Evolutionary conservation across 345 rosid genomes (phyloP).

Genomic region (Lepidium didymum): DNA sequence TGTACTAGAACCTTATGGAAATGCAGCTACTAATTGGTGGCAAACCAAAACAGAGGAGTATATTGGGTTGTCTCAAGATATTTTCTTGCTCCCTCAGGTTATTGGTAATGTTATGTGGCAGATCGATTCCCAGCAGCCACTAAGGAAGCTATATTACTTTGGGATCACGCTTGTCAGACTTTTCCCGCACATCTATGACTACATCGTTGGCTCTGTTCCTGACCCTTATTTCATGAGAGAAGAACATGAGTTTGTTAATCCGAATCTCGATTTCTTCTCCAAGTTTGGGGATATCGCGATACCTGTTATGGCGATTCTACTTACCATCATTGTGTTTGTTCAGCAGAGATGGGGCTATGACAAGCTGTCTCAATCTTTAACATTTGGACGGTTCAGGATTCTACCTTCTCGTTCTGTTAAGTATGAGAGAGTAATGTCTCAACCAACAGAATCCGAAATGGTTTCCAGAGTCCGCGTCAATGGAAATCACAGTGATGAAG

Average conservation of each 20-base stretch:
- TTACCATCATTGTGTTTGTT: conserved; percentile 44
- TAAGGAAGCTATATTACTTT: conserved; percentile 51
- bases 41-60: conserved; percentile 71
- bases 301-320: conserved; percentile 53
- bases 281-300: conserved; percentile 69
- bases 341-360: conserved; percentile 86
- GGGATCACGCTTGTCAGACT: conserved; percentile 70
- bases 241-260: conserved; percentile 69
- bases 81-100: conserved; percentile 87
- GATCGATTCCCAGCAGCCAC: conserved; percentile 48
- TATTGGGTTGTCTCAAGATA: conserved; percentile 77
- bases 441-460: conserved; percentile 60
- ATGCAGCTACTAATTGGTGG: conserved; percentile 34
- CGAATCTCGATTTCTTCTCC: conserved; percentile 60
- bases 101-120: conserved; percentile 72
- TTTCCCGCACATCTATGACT: conserved; percentile 77
- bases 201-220: conserved; percentile 39
- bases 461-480: conserved; percentile 33
- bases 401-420: conserved; percentile 52
- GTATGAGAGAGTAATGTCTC: conserved; percentile 63
- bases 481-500: conserved; percentile 38
- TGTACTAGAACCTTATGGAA: not conserved
- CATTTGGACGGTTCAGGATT: conserved; percentile 41
- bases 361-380: conserved; percentile 48
- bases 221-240: conserved; percentile 57